A percentile compares a stretch with the other conserved stretches of the same genome.
These are phyloP conservation scores for Verticillium longisporum DNA, from an alignment of 2,329 filamentous ascomycete genomes.

Conservation along the genomic window DNA sequence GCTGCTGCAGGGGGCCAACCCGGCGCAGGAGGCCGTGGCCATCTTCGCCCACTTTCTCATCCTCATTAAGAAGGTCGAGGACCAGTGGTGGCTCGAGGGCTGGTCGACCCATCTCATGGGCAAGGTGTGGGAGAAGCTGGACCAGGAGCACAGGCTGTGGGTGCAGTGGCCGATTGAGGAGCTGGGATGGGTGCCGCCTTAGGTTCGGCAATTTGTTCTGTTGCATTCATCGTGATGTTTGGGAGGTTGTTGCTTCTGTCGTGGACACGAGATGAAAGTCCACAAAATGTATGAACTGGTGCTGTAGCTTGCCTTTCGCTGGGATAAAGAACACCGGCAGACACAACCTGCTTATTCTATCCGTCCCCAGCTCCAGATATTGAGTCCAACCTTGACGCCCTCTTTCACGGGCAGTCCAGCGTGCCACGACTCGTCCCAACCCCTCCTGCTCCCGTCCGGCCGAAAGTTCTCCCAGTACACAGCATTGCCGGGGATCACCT, in stretches of 20 bases:
- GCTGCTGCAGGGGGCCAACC: slow-evolving; percentile 19
- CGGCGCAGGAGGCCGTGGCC: slow-evolving; percentile 21
- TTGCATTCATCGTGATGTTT: too few species aligned
- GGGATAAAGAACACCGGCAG: too few species aligned
- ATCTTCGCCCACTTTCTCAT: slow-evolving; percentile 28
- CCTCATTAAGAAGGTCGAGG: slow-evolving; percentile 20
- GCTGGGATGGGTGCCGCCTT: slow-evolving; percentile 15
- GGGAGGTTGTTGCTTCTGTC: too few species aligned
- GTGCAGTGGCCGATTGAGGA: slow-evolving; percentile 18
- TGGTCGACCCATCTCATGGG: slow-evolving; percentile 25
- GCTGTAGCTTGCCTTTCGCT: too few species aligned
- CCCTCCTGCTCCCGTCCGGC: slow-evolving; percentile 38
- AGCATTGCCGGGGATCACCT: slow-evolving; percentile 42
- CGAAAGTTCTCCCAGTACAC: slow-evolving; percentile 54
- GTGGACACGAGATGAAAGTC: too few species aligned
- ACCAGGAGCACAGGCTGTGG: slow-evolving; percentile 28
- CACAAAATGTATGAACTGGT: too few species aligned
- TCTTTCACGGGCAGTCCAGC: slow-evolving; percentile 42
- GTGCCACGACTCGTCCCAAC: slow-evolving; percentile 49
- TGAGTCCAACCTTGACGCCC: slow-evolving; percentile 47
- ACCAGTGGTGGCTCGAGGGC: slow-evolving; percentile 29
- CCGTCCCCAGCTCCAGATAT: slow-evolving; percentile 46
- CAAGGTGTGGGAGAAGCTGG: slow-evolving; percentile 23
- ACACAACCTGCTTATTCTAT: slow-evolving; percentile 16
- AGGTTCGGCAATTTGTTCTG: not conserved